Conservation (phyloP, 169 alveolate genomes). For the Cryptosporidium felis region DNA sequence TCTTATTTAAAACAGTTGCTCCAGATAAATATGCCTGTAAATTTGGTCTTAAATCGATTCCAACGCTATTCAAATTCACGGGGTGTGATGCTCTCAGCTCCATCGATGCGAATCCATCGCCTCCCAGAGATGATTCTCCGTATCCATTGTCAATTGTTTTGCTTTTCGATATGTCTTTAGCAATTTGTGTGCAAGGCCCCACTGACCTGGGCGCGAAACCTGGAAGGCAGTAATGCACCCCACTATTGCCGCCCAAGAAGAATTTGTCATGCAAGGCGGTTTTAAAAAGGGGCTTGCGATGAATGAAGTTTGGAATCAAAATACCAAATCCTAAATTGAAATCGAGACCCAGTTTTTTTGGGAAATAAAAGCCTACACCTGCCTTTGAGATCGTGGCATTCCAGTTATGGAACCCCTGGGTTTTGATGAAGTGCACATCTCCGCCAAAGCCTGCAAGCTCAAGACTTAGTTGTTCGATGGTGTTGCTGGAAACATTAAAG, state of each 20-base stretch:
- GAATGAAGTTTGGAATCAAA: constrained; percentile 7
- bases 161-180: background rate
- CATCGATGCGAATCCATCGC: constrained; percentile 5
- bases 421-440: constrained; percentile 20
- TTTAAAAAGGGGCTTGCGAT: background rate
- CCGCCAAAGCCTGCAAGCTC: constrained; percentile 63
- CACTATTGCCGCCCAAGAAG: constrained; percentile 60
- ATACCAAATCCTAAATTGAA: constrained; percentile 34
- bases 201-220: constrained; percentile 60
- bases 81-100: constrained; percentile 27
- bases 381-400: background rate
- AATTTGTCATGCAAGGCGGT: constrained; percentile 48
- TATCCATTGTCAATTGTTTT: background rate
- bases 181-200: constrained; percentile 28
- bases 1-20: constrained; percentile 2
- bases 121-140: constrained; percentile 1
- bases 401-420: constrained; percentile 53
- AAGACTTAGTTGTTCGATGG: constrained; percentile 10
- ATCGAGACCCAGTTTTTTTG: background rate
- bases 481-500: background rate
- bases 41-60: constrained; percentile 10
- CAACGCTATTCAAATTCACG: background rate
- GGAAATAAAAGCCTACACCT: background rate
- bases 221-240: constrained; percentile 29
- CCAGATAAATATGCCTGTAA: constrained; percentile 4